Percentiles rank a stretch among this genome's conserved stretches.
These are phyloP conservation scores for Thalia dealbata DNA, from an alignment of 176 grass and related monocot genomes.

Conservation along the genomic window DNA sequence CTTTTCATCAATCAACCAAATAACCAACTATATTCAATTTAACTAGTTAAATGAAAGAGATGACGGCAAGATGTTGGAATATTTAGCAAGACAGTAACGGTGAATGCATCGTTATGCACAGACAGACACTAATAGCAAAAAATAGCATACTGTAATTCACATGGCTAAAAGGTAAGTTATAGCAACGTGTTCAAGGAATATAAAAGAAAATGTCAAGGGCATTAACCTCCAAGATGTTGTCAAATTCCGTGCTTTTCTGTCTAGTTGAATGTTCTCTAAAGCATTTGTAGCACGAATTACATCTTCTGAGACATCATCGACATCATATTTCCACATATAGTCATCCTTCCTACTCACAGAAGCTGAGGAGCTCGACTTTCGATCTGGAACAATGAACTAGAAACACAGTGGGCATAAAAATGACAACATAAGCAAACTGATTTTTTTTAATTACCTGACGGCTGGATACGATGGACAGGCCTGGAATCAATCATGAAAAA, in stretches of 20 bases:
- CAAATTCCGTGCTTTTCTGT: conserved; percentile 67
- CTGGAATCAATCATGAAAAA: conserved; percentile 36
- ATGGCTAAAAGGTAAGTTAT: no score
- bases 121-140: no score
- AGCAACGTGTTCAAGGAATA: no score
- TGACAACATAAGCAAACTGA: neutral
- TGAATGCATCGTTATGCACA: no score
- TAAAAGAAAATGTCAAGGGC: neutral
- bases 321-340: conserved; percentile 83
- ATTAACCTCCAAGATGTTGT: conserved; percentile 71
- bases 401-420: conserved; percentile 6
- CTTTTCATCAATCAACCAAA: neutral
- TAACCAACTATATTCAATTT: neutral
- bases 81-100: neutral
- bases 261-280: conserved; percentile 71
- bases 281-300: conserved; percentile 58
- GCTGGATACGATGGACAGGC: conserved; percentile 41
- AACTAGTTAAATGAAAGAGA: neutral
- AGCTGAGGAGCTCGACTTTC: conserved; percentile 44
- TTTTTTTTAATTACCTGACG: conserved; percentile 47
- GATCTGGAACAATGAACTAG: conserved; percentile 31
- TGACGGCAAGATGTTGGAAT: neutral
- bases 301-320: conserved; percentile 77
- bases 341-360: conserved; percentile 65
- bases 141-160: no score